Base-by-base conservation (phyloP, 2,329 filamentous ascomycete genomes). In the Botrytis galanthina region DNA sequence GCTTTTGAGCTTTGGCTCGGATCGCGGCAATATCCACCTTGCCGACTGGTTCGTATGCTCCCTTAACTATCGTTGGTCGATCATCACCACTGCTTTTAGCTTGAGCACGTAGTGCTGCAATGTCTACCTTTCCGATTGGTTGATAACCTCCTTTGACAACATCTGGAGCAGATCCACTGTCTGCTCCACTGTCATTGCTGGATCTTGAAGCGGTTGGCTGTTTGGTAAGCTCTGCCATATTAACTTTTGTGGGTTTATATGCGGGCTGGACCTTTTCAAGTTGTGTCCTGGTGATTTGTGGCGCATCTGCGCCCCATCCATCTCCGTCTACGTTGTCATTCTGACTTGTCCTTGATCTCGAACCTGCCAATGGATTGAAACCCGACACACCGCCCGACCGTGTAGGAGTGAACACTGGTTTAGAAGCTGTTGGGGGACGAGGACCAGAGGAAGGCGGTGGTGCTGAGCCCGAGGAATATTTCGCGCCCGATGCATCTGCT, bases 21-120 rank as follows among this genome's bases (percentile, higher is more conserved):
- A 99, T 98, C 35, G 95, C 95, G 61, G 93, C 93, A 82, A 99
- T 98, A 78, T 99, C 96, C 16, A 99, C 95, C 84, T 98, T 98
- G 64, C 96, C 96, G 32, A 98, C 87, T 2, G 96, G 96, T 82
- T 98, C 93, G 80, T 99, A 99, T 37, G 95, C 89, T 60, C 96
- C 96, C 83, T 97, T 98, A 32, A 98, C 93, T 8, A 90, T 88
- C 1, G 92, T 89, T 5, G 96, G 96, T 72, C 94, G 88, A 77
- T 97, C 92, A 80, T 98, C 94, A 63, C 87, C 87, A 82, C 82
- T 86, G 79, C 85, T 91, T 85, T 86, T 91, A 80, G 84, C 94
- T 85, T 88, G 93, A 81, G 86, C 91, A 76, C 96, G 90, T 77
- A 99, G 92, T 54, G 94, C 95, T 37, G 92, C 92, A 83, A 99